A percentile compares a stretch with the other conserved stretches of the same genome.
Conservation (phyloP, 257 asterid species). For the Salvia rosmarinus region DNA sequence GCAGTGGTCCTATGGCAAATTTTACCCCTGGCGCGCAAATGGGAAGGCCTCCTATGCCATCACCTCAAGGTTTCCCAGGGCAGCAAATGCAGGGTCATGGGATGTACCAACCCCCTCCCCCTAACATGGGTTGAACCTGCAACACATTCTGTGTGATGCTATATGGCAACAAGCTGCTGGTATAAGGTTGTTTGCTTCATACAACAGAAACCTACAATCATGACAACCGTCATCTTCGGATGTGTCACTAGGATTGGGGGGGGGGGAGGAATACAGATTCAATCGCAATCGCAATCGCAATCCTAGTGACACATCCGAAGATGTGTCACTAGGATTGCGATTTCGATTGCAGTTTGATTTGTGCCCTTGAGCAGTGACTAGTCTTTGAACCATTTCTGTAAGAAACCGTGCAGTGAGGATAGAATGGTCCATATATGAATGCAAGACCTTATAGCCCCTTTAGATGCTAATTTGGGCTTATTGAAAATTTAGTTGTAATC, state of each 20-base stretch:
- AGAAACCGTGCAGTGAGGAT: neutral
- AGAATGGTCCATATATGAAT: neutral
- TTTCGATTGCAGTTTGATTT: conserved; percentile 14
- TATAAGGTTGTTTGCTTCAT: neutral
- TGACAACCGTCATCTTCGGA: neutral
- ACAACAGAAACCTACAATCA: neutral
- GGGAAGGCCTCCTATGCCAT: conserved; percentile 83
- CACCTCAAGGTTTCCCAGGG: conserved; percentile 80
- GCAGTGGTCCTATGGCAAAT: conserved; percentile 76
- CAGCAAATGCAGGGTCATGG: conserved; percentile 74
- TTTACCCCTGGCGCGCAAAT: conserved; percentile 81
- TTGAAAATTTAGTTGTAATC: neutral
- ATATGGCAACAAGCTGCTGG: neutral
- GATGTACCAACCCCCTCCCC: conserved; percentile 70
- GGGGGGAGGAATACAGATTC: too few species aligned
- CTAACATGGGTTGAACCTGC: conserved; percentile 62
- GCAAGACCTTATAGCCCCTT: neutral
- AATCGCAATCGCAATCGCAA: too few species aligned
- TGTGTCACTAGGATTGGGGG: conserved; percentile 3
- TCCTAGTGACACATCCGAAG: too few species aligned
- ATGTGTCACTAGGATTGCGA: too few species aligned
- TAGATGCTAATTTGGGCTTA: neutral
- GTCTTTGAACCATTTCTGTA: neutral
- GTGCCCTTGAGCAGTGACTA: neutral
- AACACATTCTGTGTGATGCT: neutral